phyloP scores from a whole-genome alignment of 2,329 filamentous ascomycete species.

The Aplosporella prunicola region DNA sequence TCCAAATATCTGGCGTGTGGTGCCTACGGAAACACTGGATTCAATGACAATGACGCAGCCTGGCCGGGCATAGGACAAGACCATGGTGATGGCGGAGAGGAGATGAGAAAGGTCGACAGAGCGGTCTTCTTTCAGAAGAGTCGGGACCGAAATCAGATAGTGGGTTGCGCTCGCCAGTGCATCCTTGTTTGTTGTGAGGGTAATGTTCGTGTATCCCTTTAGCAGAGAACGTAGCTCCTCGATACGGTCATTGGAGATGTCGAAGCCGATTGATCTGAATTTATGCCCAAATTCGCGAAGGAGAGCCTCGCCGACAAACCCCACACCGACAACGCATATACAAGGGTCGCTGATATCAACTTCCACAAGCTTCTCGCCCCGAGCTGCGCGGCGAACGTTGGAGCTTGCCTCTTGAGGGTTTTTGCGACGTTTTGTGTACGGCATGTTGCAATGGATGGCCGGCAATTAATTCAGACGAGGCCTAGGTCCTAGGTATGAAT shows the following conservation, averaged over 20 bases:
- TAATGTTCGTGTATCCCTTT: not conserved
- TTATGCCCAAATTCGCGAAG: constrained; percentile 34
- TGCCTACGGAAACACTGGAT: constrained; percentile 46
- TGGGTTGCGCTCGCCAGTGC: constrained; percentile 41
- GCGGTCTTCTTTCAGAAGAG: constrained; percentile 39
- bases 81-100: constrained; percentile 34
- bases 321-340: constrained; percentile 44
- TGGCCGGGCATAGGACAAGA: constrained; percentile 33
- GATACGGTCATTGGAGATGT: constrained; percentile 12
- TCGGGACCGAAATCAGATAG: constrained; percentile 47
- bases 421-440: constrained; percentile 4
- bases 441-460: constrained; percentile 1
- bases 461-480: no score
- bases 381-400: not conserved
- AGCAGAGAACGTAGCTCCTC: constrained; percentile 14
- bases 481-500: no score
- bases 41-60: constrained; percentile 45
- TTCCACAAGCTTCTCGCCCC: not conserved
- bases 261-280: constrained; percentile 35
- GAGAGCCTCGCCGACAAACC: constrained; percentile 45
- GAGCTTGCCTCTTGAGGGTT: not conserved
- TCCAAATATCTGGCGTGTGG: constrained; percentile 41
- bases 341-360: not conserved
- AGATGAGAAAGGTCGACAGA: constrained; percentile 42
- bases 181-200: constrained; percentile 22